phyloP scores from a whole-genome alignment of 352 stramenopile genomes.

The Globisporangium cederbergense region DNA sequence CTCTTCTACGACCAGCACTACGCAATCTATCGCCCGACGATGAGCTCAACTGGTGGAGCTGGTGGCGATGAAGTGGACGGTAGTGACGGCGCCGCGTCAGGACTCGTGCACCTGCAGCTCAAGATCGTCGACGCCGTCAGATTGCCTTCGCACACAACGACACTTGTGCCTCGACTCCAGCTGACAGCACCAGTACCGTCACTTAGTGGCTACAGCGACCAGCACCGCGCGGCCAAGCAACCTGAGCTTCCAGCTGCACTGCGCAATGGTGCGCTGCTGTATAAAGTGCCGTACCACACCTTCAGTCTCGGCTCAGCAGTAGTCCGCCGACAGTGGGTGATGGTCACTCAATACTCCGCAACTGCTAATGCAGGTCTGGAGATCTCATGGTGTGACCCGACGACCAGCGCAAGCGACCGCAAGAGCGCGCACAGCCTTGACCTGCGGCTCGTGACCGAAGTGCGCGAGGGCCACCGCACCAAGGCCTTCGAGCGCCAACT shows the following conservation, averaged over 20 bases:
- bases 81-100: conserved; percentile 18
- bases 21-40: conserved; percentile 30
- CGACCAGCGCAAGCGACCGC: conserved; percentile 32
- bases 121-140: conserved; percentile 45
- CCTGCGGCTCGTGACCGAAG: conserved; percentile 46
- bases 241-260: conserved; percentile 36
- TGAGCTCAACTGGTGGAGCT: conserved; percentile 6
- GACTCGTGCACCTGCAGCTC: conserved; percentile 67
- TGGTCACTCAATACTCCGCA: conserved; percentile 18
- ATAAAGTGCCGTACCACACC: conserved; percentile 76
- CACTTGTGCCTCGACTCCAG: conserved; percentile 24
- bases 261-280: conserved; percentile 59
- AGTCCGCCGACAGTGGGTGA: conserved; percentile 63
- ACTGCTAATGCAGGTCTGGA: conserved; percentile 20
- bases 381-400: conserved; percentile 74
- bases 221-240: neutral
- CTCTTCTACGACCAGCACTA: conserved; percentile 67
- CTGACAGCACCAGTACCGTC: conserved; percentile 6
- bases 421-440: conserved; percentile 35
- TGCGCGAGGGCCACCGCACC: conserved; percentile 53
- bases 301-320: conserved; percentile 33
- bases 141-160: neutral
- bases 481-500: conserved; percentile 58
- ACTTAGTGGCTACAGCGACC: neutral
- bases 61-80: neutral